Evolutionary conservation across 2,329 filamentous ascomycete genomes (phyloP).

Genomic region (Alternaria brassicicola): DNA sequence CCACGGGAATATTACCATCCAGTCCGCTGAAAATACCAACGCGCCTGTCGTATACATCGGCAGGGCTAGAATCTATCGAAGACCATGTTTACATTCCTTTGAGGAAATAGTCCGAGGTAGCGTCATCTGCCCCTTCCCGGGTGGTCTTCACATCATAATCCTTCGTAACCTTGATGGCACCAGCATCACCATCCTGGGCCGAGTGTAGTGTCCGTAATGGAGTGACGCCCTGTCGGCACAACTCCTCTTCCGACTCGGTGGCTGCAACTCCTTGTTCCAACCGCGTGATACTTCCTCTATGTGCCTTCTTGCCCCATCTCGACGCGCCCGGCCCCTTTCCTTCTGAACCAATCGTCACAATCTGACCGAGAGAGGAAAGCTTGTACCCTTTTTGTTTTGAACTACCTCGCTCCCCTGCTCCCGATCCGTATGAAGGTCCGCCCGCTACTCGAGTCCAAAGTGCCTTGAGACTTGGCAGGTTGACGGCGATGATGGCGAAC

Average conservation of each 20-base stretch:
- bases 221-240: not conserved
- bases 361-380: not conserved
- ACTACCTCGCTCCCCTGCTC: not conserved
- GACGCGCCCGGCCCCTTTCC: not conserved
- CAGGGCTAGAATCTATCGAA: constrained; percentile 8
- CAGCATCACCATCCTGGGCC: not conserved
- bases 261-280: not conserved
- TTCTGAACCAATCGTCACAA: not conserved
- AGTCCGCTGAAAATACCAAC: constrained; percentile 6
- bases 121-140: not conserved
- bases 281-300: not conserved
- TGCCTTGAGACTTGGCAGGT: constrained; percentile 41
- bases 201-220: not conserved
- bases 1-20: constrained; percentile 9
- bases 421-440: not conserved
- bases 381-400: not conserved
- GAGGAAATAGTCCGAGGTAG: not conserved
- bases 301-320: not conserved
- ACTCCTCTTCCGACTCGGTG: not conserved
- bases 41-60: constrained; percentile 3
- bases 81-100: not conserved
- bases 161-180: not conserved
- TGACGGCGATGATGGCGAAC: constrained; percentile 42
- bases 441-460: constrained; percentile 30
- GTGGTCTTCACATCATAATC: constrained; percentile 1